Percentiles rank a stretch among this genome's conserved stretches.
phyloP scores from a whole-genome alignment of 2,329 filamentous ascomycete species.

The Eurotiales sp. region DNA sequence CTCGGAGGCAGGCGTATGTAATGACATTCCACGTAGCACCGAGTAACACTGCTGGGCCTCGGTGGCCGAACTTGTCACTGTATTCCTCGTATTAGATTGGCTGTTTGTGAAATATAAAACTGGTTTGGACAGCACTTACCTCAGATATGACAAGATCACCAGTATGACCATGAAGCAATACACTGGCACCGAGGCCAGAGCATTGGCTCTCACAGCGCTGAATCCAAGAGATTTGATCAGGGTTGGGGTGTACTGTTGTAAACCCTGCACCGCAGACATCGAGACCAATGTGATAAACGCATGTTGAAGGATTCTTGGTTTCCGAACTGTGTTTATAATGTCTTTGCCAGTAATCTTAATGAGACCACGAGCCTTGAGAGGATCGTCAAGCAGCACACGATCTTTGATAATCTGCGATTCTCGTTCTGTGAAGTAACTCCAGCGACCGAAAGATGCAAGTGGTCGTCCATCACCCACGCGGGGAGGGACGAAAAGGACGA shows the following conservation, averaged over 20 bases:
- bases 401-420: slow-evolving; percentile 41
- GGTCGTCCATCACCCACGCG: slow-evolving; percentile 34
- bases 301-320: slow-evolving; percentile 54
- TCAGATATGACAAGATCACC: slow-evolving; percentile 22
- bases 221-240: slow-evolving; percentile 55
- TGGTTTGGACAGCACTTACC: slow-evolving; percentile 18
- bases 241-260: slow-evolving; percentile 52
- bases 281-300: slow-evolving; percentile 46
- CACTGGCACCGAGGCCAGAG: slow-evolving; percentile 51
- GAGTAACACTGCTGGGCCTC: slow-evolving; percentile 34
- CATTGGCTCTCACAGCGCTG: slow-evolving; percentile 47
- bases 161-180: slow-evolving; percentile 28
- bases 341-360: slow-evolving; percentile 36
- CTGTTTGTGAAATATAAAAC: not conserved
- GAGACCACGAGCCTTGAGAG: slow-evolving; percentile 33
- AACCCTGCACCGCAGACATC: slow-evolving; percentile 48
- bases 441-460: slow-evolving; percentile 33
- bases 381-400: slow-evolving; percentile 45
- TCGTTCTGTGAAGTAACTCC: slow-evolving; percentile 42
- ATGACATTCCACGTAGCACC: slow-evolving; percentile 30
- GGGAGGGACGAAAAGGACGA: slow-evolving; percentile 39
- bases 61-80: slow-evolving; percentile 29
- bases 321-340: slow-evolving; percentile 34
- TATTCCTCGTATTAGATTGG: not conserved
- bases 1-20: slow-evolving; percentile 3